Percentiles rank a stretch among this genome's conserved stretches.
Conservation (phyloP, 2,329 filamentous ascomycete species). For the Curvularia sp. region DNA sequence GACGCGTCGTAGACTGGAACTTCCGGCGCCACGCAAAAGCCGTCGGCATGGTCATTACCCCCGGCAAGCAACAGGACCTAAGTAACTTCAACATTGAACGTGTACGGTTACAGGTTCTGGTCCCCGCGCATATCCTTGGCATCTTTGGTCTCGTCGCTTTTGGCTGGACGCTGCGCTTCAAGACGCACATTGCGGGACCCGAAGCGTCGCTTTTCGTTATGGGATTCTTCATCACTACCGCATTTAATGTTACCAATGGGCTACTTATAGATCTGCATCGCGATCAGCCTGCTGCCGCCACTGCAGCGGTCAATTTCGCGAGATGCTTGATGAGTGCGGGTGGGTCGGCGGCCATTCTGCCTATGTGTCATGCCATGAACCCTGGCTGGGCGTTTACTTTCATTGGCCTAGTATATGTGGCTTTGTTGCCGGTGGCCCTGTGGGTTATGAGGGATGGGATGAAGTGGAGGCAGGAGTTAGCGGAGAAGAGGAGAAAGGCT, state of each 20-base stretch:
- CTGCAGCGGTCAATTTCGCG: conserved; percentile 48
- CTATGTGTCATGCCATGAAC: conserved; percentile 53
- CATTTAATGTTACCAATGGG: conserved; percentile 54
- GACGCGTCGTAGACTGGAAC: conserved; percentile 69
- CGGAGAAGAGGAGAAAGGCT: conserved; percentile 23
- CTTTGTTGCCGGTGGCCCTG: conserved; percentile 34
- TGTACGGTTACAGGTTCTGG: conserved; percentile 51
- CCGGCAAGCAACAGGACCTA: conserved; percentile 63
- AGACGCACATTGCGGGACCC: conserved; percentile 50
- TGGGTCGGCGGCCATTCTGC: conserved; percentile 49
- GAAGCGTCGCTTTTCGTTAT: conserved; percentile 61
- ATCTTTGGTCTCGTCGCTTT: conserved; percentile 48
- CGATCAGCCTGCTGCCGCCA: conserved; percentile 50
- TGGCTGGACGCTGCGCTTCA: conserved; percentile 52
- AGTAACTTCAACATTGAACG: conserved; percentile 58
- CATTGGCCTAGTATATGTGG: conserved; percentile 38
- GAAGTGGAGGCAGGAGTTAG: conserved; percentile 38
- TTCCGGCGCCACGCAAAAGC: conserved; percentile 71
- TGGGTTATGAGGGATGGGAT: conserved; percentile 44
- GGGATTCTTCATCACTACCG: conserved; percentile 63
- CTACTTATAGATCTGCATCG: conserved; percentile 55
- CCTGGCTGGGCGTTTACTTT: conserved; percentile 58
- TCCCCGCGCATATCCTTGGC: conserved; percentile 46
- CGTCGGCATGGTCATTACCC: conserved; percentile 67
- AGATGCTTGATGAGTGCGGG: conserved; percentile 50